phyloP scores from a whole-genome alignment of 2,329 filamentous ascomycete species.

The Xylariaceae sp. region DNA sequence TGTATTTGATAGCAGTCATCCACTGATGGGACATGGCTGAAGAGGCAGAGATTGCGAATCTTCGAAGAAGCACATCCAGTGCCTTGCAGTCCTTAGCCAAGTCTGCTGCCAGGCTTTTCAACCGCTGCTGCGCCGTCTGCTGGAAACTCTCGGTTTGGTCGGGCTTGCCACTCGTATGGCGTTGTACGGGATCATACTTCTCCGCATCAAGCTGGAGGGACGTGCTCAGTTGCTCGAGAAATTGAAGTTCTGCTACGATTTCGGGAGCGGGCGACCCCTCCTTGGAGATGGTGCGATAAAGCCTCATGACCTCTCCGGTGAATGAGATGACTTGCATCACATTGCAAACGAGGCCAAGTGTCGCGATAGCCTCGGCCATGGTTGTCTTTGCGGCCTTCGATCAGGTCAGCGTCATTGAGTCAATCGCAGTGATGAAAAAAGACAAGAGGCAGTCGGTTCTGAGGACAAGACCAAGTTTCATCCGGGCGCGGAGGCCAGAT shows the following conservation, averaged over 20 bases:
- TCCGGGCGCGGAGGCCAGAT: too few species aligned
- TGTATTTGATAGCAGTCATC: background rate
- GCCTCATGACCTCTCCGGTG: constrained; percentile 3
- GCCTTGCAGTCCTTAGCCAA: constrained; percentile 2
- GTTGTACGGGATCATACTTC: constrained; percentile 1
- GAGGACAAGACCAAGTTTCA: too few species aligned
- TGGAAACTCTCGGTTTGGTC: background rate
- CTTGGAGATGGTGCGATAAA: constrained; percentile 1
- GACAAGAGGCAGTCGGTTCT: too few species aligned
- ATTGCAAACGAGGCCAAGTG: constrained; percentile 10
- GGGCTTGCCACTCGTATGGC: background rate
- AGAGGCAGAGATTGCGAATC: background rate
- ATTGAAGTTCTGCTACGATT: constrained; percentile 1
- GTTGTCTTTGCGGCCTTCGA: too few species aligned
- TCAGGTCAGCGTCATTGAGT: too few species aligned
- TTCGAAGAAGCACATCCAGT: constrained; percentile 2
- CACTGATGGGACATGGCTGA: background rate
- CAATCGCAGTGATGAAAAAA: too few species aligned
- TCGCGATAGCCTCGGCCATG: constrained; percentile 12
- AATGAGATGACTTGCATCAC: constrained; percentile 12
- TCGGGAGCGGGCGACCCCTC: constrained; percentile 4
- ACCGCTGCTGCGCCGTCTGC: constrained; percentile 2
- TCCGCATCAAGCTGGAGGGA: background rate
- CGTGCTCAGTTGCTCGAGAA: constrained; percentile 1
- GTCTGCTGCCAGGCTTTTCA: constrained; percentile 6